A percentile compares a stretch with the other conserved stretches of the same genome.
phyloP scores from a whole-genome alignment of 164 flowering plant species.

The Umbellularia californica region DNA sequence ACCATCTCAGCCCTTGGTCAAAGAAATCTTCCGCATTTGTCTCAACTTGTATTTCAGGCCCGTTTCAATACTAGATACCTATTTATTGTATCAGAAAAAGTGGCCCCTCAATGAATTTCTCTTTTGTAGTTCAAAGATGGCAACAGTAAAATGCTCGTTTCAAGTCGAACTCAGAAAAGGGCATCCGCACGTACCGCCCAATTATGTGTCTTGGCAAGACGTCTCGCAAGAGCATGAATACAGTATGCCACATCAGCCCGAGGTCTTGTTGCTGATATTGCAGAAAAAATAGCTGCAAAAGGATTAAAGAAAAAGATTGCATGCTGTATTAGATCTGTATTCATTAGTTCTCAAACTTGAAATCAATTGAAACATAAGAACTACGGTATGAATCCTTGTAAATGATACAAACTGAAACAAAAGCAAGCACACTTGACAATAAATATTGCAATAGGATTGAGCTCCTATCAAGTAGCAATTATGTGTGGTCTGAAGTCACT shows the following conservation, averaged over 20 bases:
- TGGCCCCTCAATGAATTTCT: neutral
- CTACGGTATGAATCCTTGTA: too few relatives aligned
- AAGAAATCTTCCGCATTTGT: too few relatives aligned
- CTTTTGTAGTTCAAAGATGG: neutral
- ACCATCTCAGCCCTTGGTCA: too few relatives aligned
- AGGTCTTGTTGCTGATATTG: constrained; percentile 84
- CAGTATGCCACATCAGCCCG: constrained; percentile 97
- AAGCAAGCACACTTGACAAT: neutral
- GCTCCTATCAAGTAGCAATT: neutral
- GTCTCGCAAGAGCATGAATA: constrained; percentile 86
- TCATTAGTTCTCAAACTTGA: neutral
- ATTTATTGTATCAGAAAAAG: too few relatives aligned
- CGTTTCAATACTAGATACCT: too few relatives aligned
- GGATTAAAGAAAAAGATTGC: neutral
- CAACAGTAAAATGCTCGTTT: neutral
- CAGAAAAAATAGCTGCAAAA: constrained; percentile 72
- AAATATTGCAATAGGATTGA: neutral
- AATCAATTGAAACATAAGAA: neutral
- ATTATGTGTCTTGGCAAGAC: constrained; percentile 82
- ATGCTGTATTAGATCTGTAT: neutral
- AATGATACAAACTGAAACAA: too few relatives aligned
- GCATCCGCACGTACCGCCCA: constrained; percentile 68
- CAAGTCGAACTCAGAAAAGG: neutral
- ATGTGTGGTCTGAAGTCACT: neutral
- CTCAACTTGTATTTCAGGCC: too few relatives aligned